Evolutionary conservation across 805 yeast species (phyloP).

Genomic region (Cyberlindnera euphorbiiphila): DNA sequence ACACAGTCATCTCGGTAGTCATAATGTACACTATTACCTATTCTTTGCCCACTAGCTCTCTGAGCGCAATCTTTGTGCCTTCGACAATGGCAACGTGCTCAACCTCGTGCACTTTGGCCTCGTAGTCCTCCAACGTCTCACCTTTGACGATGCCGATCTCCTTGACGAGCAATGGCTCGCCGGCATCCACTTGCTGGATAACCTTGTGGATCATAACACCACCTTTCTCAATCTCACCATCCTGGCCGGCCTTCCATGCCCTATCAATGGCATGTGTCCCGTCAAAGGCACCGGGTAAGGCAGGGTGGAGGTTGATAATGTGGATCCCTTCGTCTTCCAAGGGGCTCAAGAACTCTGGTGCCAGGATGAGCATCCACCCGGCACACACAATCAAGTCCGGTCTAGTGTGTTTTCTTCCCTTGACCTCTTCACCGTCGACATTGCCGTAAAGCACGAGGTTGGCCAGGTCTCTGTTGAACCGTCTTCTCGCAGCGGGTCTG

Average conservation of each 20-base stretch:
- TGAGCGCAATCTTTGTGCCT: slow-evolving; percentile 68
- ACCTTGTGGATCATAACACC: slow-evolving; percentile 98
- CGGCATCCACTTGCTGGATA: slow-evolving; percentile 93
- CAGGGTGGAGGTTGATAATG: slow-evolving; percentile 93
- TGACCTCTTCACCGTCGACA: slow-evolving; percentile 31
- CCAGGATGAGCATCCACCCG: slow-evolving; percentile 95
- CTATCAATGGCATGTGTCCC: slow-evolving; percentile 97
- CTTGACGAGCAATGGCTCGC: slow-evolving; percentile 82
- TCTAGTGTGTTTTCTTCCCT: slow-evolving; percentile 37
- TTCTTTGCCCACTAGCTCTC: slow-evolving; percentile 14
- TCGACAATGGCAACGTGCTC: slow-evolving; percentile 94
- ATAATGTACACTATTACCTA: slow-evolving; percentile 4
- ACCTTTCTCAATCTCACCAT: slow-evolving; percentile 68
- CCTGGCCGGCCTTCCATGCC: slow-evolving; percentile 93
- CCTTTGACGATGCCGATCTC: slow-evolving; percentile 67
- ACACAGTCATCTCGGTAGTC: background rate
- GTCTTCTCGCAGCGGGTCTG: slow-evolving; percentile 58
- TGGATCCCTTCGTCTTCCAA: slow-evolving; percentile 58
- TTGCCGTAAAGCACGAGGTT: slow-evolving; percentile 52
- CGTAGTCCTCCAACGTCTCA: slow-evolving; percentile 78
- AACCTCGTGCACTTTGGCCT: slow-evolving; percentile 70
- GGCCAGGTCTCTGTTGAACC: slow-evolving; percentile 79
- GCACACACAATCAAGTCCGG: slow-evolving; percentile 95
- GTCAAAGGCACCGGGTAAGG: slow-evolving; percentile 94
- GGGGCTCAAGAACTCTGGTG: slow-evolving; percentile 70